A percentile compares a stretch with the other conserved stretches of the same genome.
These are phyloP conservation scores for Suhomyces panamericanus DNA, from an alignment of 1,139 yeast species.

Conservation along the genomic window DNA sequence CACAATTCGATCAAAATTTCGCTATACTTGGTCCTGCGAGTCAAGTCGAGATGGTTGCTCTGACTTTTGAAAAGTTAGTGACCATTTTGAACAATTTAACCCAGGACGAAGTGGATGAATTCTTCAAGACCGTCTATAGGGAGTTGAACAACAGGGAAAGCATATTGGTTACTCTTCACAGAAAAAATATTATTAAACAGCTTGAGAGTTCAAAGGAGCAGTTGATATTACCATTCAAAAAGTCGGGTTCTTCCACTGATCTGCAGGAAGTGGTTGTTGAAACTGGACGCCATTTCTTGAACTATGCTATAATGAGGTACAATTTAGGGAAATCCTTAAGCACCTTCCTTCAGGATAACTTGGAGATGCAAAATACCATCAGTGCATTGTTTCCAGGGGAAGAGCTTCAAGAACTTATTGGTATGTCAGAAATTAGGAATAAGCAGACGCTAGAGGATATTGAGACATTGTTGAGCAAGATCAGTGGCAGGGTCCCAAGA, in stretches of 20 bases:
- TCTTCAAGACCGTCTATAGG: constrained; percentile 6
- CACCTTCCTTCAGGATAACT: constrained; percentile 16
- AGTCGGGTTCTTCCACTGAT: neutral
- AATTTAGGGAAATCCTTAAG: constrained; percentile 15
- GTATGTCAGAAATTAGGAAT: neutral
- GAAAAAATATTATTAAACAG: neutral
- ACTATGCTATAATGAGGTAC: constrained; percentile 11
- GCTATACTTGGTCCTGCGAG: constrained; percentile 13
- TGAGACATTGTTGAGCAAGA: neutral
- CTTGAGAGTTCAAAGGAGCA: neutral
- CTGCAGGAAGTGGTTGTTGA: neutral
- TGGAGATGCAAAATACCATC: constrained; percentile 12
- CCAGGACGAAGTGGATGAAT: constrained; percentile 15
- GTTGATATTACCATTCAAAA: neutral
- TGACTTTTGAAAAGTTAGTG: constrained; percentile 13
- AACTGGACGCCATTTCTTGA: constrained; percentile 14
- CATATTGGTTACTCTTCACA: constrained; percentile 9
- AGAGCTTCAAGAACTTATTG: neutral
- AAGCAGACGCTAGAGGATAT: neutral
- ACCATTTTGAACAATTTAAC: constrained; percentile 19
- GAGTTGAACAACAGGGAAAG: constrained; percentile 10
- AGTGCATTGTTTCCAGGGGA: constrained; percentile 5
- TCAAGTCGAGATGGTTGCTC: constrained; percentile 15
- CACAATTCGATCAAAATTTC: constrained; percentile 27
- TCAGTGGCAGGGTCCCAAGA: neutral